Conservation (phyloP, 306 rosid genomes). For the Echinosophora koreensis region DNA sequence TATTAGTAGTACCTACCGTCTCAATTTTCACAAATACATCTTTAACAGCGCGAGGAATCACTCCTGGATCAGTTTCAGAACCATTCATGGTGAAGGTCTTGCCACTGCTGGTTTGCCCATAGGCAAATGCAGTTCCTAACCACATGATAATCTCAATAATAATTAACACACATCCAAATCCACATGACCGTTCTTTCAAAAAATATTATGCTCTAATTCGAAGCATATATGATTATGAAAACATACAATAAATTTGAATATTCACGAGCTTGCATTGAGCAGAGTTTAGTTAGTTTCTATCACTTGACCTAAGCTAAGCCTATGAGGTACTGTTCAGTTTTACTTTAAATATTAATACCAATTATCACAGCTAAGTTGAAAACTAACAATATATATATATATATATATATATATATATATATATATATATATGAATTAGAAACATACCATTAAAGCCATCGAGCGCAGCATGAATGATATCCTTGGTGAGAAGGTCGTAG, state of each 20-base stretch:
- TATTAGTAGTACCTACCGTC: conserved; percentile 51
- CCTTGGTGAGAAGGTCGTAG: conserved; percentile 83
- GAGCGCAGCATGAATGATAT: conserved; percentile 83
- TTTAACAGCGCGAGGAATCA: conserved; percentile 80
- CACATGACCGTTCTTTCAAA: too few relatives aligned
- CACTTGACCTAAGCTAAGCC: conserved; percentile 24
- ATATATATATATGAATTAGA: neutral
- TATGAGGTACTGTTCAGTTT: too few relatives aligned
- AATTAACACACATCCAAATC: conserved; percentile 10
- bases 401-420: too few relatives aligned
- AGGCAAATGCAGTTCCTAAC: conserved; percentile 96
- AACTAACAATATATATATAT: neutral
- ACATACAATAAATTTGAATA: neutral
- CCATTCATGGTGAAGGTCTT: conserved; percentile 99
- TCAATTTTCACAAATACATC: conserved; percentile 82
- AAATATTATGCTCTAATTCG: too few relatives aligned
- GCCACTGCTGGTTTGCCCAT: conserved; percentile 99
- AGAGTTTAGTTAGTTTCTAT: neutral
- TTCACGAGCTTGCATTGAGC: neutral
- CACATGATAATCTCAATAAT: conserved; percentile 37
- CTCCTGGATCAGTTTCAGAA: conserved; percentile 78
- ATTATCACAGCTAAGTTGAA: neutral
- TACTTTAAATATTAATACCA: neutral
- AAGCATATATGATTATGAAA: neutral
- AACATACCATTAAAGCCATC: conserved; percentile 87